Base-by-base conservation (phyloP, 352 stramenopile genomes). In the Peronospora farinosa region DNA sequence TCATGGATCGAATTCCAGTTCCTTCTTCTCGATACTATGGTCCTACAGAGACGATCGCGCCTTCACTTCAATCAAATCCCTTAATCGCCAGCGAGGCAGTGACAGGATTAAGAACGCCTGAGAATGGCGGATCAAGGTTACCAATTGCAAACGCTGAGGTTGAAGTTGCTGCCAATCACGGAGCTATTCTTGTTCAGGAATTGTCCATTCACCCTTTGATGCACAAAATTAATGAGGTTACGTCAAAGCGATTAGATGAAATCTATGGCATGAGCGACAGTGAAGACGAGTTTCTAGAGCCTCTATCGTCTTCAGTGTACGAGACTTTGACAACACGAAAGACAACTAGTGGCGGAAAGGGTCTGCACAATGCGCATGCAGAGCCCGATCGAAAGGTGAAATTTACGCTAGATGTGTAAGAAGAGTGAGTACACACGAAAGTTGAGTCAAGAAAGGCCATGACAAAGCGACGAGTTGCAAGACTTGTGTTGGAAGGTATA, bases 221-320 rank as follows among this genome's bases (percentile, higher is more conserved):
- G 19, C 40, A 71, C 51, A 86, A 83, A 43, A 60, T 87, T 36
- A 68, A 74, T 9, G 47, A 57, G 17, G 48, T 88, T 12, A 86
- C 78, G 30, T 72, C 68, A 2, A 70, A 68, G 46, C 69, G 75
- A 8, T 38, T 92, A 33, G 66, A 90, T 46, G 77, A 88, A 48
- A 92, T 92, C 32, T 92, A 89, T 57, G 38, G 50, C 48, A 90
- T 92, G 81, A 92, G 81, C 43, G 81, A 92, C 58, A 90, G 78
- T 21, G 81, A 92, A 54, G 81, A 92, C 43, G 81, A 92, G 48
- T 32, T 78, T 1, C 33, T 92, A 13, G 81, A 92, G 45, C 67
- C 67, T 9, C 52, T 88, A 27, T 80, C 68, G 12, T 69, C 74
- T 0, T 68, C 67, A 0, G 72, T 89, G 15, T 77, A 76, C 28